These are phyloP conservation scores for Corymbia maculata DNA, from an alignment of 345 rosid genomes.

Conservation along the genomic window DNA sequence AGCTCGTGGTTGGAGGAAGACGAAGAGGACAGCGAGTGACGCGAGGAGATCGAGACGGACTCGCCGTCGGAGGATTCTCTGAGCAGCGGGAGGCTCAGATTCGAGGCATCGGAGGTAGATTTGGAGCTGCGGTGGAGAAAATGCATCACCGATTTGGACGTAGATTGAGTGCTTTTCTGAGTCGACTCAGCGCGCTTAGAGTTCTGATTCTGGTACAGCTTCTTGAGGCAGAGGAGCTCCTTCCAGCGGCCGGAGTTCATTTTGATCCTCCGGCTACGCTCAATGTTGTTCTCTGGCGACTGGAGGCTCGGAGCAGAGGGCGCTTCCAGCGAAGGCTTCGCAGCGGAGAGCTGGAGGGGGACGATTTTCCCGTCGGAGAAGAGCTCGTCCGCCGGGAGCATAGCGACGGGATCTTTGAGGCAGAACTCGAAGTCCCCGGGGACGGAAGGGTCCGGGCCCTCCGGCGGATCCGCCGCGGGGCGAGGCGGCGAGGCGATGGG, in stretches of 20 bases:
- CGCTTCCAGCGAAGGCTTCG: not conserved
- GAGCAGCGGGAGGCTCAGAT: constrained; percentile 50
- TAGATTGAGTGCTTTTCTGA: not conserved
- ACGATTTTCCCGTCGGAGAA: constrained; percentile 81
- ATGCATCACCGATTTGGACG: constrained; percentile 46
- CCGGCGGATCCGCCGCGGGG: not conserved
- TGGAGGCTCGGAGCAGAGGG: not conserved
- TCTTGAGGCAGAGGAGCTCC: constrained; percentile 74
- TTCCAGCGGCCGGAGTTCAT: constrained; percentile 85
- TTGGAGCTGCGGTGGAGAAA: constrained; percentile 64
- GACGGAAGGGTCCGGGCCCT: constrained; percentile 11
- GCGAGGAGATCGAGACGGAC: constrained; percentile 63
- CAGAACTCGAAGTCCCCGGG: constrained; percentile 78
- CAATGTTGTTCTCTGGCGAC: constrained; percentile 17
- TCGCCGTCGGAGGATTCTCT: constrained; percentile 52
- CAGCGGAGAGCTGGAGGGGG: constrained; percentile 45
- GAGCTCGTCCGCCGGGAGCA: constrained; percentile 93
- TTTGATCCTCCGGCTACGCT: constrained; percentile 32
- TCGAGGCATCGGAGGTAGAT: constrained; percentile 33
- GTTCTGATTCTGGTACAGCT: constrained; percentile 25
- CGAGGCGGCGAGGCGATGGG: not conserved
- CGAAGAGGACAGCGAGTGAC: constrained; percentile 81
- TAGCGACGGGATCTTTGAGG: constrained; percentile 65
- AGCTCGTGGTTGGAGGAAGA: constrained; percentile 88
- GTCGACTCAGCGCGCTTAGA: not conserved